Conservation (phyloP, 2,329 filamentous ascomycete species). For the Ophiognomonia clavigignenti-juglandacearum region DNA sequence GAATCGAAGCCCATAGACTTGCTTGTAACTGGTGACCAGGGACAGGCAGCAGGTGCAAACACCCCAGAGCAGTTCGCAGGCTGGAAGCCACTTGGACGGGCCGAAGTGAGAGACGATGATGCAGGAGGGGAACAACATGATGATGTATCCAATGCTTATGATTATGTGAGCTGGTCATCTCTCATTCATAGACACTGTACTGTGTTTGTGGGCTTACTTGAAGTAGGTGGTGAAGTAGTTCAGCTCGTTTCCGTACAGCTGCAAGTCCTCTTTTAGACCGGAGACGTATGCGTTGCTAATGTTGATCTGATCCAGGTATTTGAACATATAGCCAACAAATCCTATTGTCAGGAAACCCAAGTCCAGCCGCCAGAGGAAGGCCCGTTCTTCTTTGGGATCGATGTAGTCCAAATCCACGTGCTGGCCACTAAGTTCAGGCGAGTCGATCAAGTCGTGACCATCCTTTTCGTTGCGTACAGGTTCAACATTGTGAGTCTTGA, state of each 20-base stretch:
- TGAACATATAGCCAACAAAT: constrained; percentile 13
- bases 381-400: constrained; percentile 5
- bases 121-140: constrained; percentile 11
- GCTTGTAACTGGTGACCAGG: not conserved
- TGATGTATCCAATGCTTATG: constrained; percentile 7
- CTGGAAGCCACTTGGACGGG: constrained; percentile 6
- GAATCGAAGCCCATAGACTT: constrained; percentile 8
- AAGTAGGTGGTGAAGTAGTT: constrained; percentile 14
- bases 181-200: not conserved
- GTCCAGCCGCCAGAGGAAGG: constrained; percentile 9
- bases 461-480: not conserved
- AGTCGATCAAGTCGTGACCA: not conserved
- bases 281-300: constrained; percentile 12
- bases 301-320: constrained; percentile 10
- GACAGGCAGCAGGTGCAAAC: constrained; percentile 9
- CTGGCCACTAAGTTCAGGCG: not conserved
- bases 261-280: constrained; percentile 9
- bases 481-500: not conserved
- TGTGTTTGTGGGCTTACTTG: constrained; percentile 1
- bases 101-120: constrained; percentile 11
- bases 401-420: not conserved
- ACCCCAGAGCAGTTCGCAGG: constrained; percentile 7
- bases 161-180: not conserved
- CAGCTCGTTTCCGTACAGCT: constrained; percentile 5
- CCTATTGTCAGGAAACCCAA: constrained; percentile 5